Base-by-base conservation (phyloP, 345 rosid species). In the Garcia nutans region DNA sequence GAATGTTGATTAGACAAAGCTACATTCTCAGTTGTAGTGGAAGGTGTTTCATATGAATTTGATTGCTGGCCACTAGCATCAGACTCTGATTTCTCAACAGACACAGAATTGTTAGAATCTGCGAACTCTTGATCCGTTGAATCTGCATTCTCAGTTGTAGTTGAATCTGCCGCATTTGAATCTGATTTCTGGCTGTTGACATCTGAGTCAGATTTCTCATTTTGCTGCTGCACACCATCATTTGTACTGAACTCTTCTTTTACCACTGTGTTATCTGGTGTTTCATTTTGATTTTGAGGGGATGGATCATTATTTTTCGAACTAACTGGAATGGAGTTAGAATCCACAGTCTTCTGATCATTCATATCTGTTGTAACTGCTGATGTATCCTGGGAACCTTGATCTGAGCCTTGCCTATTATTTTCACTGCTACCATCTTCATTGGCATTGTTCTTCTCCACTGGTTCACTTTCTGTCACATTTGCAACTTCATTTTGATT, bases 51-150 rank as follows among this genome's bases (percentile, higher is more conserved):
- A 52, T 75, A 79, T 67, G 82, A 65, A 83, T 79, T 85, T 66
- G 89, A 80, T 75, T 82, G 89, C 67, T 82, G 80, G 76, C 83
- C 85, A 61, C 80, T 80, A 65, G 84, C 74, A 76, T 64, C 88
- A 22, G 87, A 82, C 41, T 54, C 58, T 15, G 22, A 54, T 54
- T 54, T 54, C 22, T 54, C 74, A 63, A 62, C 77, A 65, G 82
- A 70, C 44, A 68, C 83, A 12, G 77, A 63, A 17, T 75, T 80
- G 41, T 71, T 23, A 60, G 82, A 69, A 49, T 69, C 84, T 66
- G 63, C 70, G 13, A 81, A 79, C 64, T 84, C 84, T 78, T 68
- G 83, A 73, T 75, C 74, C 69, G 68, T 65, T 52, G 79, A 84
- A 70, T 65, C 86, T 66, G 70, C 79, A 59, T 45, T 80, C 59